phyloP scores from a whole-genome alignment of 495 filamentous ascomycete genomes.

The Penicillium cinerascens region DNA sequence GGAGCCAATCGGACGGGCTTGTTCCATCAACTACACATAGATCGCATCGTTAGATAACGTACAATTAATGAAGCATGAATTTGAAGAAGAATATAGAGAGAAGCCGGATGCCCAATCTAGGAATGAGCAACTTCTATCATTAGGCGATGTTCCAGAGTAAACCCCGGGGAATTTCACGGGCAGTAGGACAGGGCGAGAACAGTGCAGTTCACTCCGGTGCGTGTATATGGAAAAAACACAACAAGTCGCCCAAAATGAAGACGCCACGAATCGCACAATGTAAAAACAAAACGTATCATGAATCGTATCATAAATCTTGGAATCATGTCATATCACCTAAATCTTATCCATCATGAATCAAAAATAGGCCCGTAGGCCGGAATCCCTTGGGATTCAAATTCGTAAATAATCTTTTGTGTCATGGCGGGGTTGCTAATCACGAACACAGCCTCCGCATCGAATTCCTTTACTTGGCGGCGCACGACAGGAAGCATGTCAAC shows the following conservation, averaged over 20 bases:
- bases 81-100: no score
- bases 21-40: neutral
- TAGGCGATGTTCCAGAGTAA: no score
- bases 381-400: conserved; percentile 59
- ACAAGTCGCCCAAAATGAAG: no score
- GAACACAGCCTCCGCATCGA: conserved; percentile 63
- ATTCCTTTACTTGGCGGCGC: conserved; percentile 52
- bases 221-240: neutral
- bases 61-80: neutral
- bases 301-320: no score
- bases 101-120: no score
- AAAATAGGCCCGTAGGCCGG: conserved; percentile 70
- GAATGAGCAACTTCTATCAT: no score
- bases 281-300: no score
- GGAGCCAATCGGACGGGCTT: neutral
- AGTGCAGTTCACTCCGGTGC: no score
- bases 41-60: neutral
- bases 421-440: conserved; percentile 66
- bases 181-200: no score
- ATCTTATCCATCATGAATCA: conserved; percentile 50
- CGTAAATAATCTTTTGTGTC: conserved; percentile 64
- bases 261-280: no score
- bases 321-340: no score
- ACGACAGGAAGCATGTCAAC: conserved; percentile 52
- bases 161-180: no score